Conservation (phyloP, 495 filamentous ascomycete species). For the Penicillium argentinense region DNA sequence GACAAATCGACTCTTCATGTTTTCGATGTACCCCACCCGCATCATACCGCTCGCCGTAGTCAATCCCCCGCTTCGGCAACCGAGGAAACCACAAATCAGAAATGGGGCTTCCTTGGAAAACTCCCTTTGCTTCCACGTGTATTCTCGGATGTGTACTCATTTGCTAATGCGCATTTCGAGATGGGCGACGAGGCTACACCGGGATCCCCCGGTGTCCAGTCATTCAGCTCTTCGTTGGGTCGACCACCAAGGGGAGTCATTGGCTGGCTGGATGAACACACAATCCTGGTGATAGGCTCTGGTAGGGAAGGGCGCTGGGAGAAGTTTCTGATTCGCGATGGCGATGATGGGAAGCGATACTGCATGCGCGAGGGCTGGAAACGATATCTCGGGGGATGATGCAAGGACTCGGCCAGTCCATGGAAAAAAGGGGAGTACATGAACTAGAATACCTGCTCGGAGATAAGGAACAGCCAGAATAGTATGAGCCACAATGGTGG, state of each 20-base stretch:
- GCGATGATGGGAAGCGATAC: constrained; percentile 59
- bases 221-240: constrained; percentile 47
- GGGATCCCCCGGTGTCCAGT: constrained; percentile 40
- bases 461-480: too few species aligned
- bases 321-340: constrained; percentile 68
- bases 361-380: constrained; percentile 77
- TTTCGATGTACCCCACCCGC: constrained; percentile 68
- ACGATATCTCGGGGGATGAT: constrained; percentile 63
- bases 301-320: constrained; percentile 83
- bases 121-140: constrained; percentile 75
- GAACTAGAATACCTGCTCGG: too few species aligned
- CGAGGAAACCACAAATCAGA: constrained; percentile 57
- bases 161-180: constrained; percentile 71
- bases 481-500: too few species aligned
- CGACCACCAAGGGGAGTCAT: constrained; percentile 72
- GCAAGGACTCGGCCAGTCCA: too few species aligned
- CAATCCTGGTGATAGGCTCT: constrained; percentile 74
- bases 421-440: too few species aligned
- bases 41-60: constrained; percentile 29
- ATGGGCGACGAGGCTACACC: constrained; percentile 66
- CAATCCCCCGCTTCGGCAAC: constrained; percentile 32
- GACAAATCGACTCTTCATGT: constrained; percentile 95
- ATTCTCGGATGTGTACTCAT: constrained; percentile 84
- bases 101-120: constrained; percentile 78
- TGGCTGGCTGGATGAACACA: constrained; percentile 71